Evolutionary conservation across 2,329 filamentous ascomycete genomes (phyloP).

Genomic region (Blumeria hordei): DNA sequence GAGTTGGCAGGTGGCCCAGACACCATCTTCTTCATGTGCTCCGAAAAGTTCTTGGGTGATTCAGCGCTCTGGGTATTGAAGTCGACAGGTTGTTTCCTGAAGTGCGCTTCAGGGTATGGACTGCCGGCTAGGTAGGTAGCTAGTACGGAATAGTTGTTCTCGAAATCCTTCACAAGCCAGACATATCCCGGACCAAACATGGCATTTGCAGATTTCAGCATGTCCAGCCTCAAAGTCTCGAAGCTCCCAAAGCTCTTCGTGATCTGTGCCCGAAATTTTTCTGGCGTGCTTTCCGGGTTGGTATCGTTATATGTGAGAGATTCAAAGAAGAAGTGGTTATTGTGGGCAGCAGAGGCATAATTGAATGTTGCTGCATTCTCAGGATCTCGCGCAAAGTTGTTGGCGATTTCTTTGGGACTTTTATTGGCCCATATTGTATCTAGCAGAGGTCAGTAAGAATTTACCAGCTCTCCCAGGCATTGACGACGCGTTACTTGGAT

Average conservation of each 20-base stretch:
- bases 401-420: constrained; percentile 36
- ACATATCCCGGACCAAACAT: constrained; percentile 98
- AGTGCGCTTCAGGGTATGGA: constrained; percentile 67
- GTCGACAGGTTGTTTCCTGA: constrained; percentile 40
- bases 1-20: constrained; percentile 14
- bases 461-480: background rate
- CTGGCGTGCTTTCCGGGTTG: constrained; percentile 22
- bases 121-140: constrained; percentile 80
- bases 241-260: constrained; percentile 54
- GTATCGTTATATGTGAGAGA: constrained; percentile 19
- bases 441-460: constrained; percentile 4
- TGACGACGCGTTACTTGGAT: background rate
- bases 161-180: constrained; percentile 50
- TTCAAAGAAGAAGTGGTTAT: constrained; percentile 67
- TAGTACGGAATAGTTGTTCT: constrained; percentile 35
- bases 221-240: constrained; percentile 56
- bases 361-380: constrained; percentile 67
- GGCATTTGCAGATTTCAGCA: constrained; percentile 55
- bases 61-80: constrained; percentile 34
- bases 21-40: constrained; percentile 18
- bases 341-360: constrained; percentile 86
- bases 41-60: constrained; percentile 10
- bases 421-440: constrained; percentile 7
- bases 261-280: constrained; percentile 32
- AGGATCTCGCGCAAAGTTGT: constrained; percentile 58